These are phyloP conservation scores for Vitis hybrid DNA, from an alignment of 177 flowering plant species.

Conservation along the genomic window DNA sequence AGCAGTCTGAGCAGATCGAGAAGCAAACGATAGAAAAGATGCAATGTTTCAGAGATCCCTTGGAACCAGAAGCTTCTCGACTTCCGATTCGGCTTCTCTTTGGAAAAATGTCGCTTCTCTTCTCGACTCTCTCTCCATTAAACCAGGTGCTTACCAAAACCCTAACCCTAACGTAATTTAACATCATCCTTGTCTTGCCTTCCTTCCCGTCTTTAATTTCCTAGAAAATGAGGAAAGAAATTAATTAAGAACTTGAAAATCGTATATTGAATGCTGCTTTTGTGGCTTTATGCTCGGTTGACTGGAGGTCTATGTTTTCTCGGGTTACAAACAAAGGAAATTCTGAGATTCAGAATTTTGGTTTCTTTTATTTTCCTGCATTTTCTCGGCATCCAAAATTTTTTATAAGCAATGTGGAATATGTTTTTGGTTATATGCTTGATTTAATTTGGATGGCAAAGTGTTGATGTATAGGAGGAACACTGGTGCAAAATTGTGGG, in stretches of 20 bases:
- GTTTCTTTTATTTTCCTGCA: no score
- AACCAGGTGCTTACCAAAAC: background rate
- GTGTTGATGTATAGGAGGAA: conserved; percentile 18
- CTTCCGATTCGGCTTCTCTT: conserved; percentile 18
- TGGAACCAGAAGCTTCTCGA: conserved; percentile 9
- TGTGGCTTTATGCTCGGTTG: background rate
- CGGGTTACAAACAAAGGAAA: no score
- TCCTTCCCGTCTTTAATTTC: background rate
- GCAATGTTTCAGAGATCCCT: no score
- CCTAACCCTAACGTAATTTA: background rate
- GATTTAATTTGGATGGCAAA: conserved; percentile 1
- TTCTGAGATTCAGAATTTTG: no score
- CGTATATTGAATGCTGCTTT: background rate
- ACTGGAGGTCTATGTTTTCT: no score
- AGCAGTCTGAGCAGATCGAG: no score
- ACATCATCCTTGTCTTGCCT: background rate
- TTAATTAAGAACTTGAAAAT: no score
- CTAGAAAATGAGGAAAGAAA: background rate
- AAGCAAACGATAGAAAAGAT: no score
- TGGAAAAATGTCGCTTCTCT: conserved; percentile 13
- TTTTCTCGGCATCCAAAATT: no score
- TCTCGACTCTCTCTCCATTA: background rate
- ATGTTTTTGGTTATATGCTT: background rate
- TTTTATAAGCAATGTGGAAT: background rate
- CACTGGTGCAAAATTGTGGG: conserved; percentile 26